Conservation (phyloP, 1,284 basidiomycete genomes). For the Cutaneotrichosporon dermatis region DNA sequence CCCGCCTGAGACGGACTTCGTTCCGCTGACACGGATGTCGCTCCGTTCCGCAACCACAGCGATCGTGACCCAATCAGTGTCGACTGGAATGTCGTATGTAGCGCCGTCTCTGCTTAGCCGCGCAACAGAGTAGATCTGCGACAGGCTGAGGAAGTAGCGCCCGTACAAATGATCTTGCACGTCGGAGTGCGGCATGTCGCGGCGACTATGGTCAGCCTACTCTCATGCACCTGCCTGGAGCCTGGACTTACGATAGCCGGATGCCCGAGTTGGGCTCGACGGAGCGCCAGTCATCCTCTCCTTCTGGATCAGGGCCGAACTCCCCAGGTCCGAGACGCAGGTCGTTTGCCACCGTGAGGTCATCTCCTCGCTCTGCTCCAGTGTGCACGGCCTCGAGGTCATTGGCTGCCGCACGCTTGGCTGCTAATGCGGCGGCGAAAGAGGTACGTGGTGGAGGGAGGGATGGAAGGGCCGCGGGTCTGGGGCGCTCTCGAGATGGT, state of each 20-base stretch:
- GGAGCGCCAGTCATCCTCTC: constrained; percentile 28
- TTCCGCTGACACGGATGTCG: constrained; percentile 53
- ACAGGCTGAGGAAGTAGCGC: constrained; percentile 81
- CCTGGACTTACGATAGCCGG: constrained; percentile 48
- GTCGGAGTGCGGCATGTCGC: constrained; percentile 66
- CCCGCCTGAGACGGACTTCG: constrained; percentile 19
- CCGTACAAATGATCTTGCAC: constrained; percentile 77
- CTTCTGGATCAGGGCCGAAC: constrained; percentile 24
- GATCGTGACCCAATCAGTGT: constrained; percentile 85
- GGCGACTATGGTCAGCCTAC: constrained; percentile 55
- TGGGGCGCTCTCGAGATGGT: background rate
- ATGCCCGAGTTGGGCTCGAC: constrained; percentile 50
- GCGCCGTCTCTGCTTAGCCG: constrained; percentile 70
- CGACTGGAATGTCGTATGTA: constrained; percentile 83
- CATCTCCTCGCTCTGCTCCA: too few species aligned
- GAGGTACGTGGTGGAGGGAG: background rate
- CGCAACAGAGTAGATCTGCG: constrained; percentile 77
- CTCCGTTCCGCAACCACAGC: constrained; percentile 84
- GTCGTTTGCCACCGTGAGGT: too few species aligned
- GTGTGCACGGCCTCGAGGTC: too few species aligned
- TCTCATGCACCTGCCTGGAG: constrained; percentile 52
- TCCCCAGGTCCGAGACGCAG: too few species aligned
- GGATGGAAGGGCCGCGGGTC: background rate
- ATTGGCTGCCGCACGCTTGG: background rate
- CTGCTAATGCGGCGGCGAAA: background rate